phyloP scores from a whole-genome alignment of 371 early-diverging fungal genomes.

The Mucor circinelloides region DNA sequence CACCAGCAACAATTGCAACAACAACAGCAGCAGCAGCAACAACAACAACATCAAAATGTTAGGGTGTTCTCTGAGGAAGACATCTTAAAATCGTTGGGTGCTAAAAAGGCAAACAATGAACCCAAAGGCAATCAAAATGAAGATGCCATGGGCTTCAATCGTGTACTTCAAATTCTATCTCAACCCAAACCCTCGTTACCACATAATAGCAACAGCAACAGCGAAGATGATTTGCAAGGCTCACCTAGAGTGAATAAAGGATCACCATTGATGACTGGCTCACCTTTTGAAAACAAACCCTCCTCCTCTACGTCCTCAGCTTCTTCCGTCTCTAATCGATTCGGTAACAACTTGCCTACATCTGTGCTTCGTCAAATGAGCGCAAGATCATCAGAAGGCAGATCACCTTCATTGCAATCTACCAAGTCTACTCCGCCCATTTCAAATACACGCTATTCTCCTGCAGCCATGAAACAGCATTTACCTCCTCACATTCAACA shows the following conservation, averaged over 20 bases:
- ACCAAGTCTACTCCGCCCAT: constrained; percentile 19
- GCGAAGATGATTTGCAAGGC: not conserved
- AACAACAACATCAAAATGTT: constrained; percentile 10
- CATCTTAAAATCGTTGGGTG: constrained; percentile 55
- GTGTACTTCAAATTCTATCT: constrained; percentile 62
- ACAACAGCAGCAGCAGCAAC: not conserved
- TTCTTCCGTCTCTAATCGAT: constrained; percentile 29
- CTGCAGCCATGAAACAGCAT: constrained; percentile 7
- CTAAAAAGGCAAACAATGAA: constrained; percentile 23
- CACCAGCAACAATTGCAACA: not conserved
- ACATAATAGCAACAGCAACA: constrained; percentile 8
- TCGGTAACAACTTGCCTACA: constrained; percentile 68
- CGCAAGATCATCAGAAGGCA: constrained; percentile 49
- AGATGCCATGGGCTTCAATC: constrained; percentile 62
- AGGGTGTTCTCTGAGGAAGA: constrained; percentile 67
- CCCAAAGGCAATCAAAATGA: constrained; percentile 32
- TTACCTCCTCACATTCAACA: constrained; percentile 10
- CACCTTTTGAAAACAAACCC: constrained; percentile 10
- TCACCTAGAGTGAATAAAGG: constrained; percentile 1
- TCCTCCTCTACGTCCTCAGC: constrained; percentile 16
- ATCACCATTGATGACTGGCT: constrained; percentile 12
- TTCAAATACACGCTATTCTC: constrained; percentile 5
- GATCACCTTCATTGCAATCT: constrained; percentile 36
- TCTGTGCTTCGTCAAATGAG: constrained; percentile 70
- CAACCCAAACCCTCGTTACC: constrained; percentile 44